Base-by-base conservation (phyloP, 345 rosid species). In the Sisymbrium irio region DNA sequence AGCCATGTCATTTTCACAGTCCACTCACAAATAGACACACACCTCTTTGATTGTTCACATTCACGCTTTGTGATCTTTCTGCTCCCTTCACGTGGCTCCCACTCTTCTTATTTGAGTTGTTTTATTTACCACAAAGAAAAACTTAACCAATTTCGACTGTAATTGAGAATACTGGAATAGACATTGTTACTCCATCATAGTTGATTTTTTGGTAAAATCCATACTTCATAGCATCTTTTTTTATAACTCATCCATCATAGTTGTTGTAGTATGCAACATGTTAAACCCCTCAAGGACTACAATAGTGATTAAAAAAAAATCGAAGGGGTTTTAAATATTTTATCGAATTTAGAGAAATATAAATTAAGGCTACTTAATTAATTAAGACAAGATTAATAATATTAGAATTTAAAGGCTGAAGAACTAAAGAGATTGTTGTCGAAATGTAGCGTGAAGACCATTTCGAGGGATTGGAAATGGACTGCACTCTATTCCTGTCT, bases 391-490 rank as follows among this genome's bases (percentile, higher is more conserved):
- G 67, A 66, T 18, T 74, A 57, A 14, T 42, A 35, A 19, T 59
- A 28, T 7, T 39, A 42, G 46, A 17, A 2, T 36, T 42, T 1
- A 51, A 50, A 53, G 5, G n/a, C 5, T 22, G 15, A 36, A 28
- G 15, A 69, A 55, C 56, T 77, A 77, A 71, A 50, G 49, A 37
- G 82, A 62, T 45, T 71, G 69, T 79, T 49, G 82, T 83, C 86
- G 80, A 83, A 88, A 85, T 84, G 84, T 88, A 54, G 89, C 84
- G 0, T 84, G 96, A 49, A 94, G 90, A 14, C 98, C 97, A 32
- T 80, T 77, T 47, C 49, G 80, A 60, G 98, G 98, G 41, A 94
- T 83, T 12, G 97, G 98, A 66, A 94, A 94, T 67, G 98, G 98
- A 47, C 85, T 78, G 68, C 91, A 91, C 54, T 91, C 86, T 67